These are phyloP conservation scores for Suillus subaureus DNA, from an alignment of 768 basidiomycete species.

Conservation along the genomic window DNA sequence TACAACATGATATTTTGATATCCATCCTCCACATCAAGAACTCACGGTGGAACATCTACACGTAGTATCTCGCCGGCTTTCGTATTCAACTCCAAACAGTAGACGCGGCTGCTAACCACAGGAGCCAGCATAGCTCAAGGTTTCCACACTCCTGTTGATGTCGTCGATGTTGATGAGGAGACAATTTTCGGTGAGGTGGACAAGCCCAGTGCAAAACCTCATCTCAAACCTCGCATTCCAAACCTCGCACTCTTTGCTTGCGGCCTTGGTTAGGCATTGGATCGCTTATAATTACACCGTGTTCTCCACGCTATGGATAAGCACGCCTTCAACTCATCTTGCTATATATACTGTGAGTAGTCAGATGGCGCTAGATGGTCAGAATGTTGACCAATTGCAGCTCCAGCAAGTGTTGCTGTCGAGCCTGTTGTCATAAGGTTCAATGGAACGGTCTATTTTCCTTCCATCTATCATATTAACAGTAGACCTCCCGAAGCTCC, in stretches of 20 bases:
- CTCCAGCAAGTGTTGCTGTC: constrained; percentile 14
- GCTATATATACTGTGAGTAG: neutral
- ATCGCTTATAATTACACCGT: neutral
- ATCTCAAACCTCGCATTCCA: neutral
- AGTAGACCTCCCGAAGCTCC: neutral
- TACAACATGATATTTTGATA: neutral
- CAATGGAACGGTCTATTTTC: constrained; percentile 6
- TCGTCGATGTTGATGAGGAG: neutral
- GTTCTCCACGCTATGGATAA: constrained; percentile 10
- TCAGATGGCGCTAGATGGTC: neutral
- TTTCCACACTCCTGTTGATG: neutral
- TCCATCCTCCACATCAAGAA: neutral
- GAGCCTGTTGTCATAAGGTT: constrained; percentile 11
- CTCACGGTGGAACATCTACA: neutral
- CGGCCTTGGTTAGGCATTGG: constrained; percentile 10
- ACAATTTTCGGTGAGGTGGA: neutral
- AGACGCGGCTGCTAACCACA: neutral
- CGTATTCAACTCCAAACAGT: neutral
- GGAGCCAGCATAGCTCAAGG: neutral
- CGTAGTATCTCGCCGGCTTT: neutral
- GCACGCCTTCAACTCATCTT: neutral
- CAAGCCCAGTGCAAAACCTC: neutral
- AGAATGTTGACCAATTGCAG: neutral
- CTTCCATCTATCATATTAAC: constrained; percentile 8
- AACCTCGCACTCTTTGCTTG: neutral